phyloP scores from a whole-genome alignment of 148 eudicot genomes.

The Spergularia marina region DNA sequence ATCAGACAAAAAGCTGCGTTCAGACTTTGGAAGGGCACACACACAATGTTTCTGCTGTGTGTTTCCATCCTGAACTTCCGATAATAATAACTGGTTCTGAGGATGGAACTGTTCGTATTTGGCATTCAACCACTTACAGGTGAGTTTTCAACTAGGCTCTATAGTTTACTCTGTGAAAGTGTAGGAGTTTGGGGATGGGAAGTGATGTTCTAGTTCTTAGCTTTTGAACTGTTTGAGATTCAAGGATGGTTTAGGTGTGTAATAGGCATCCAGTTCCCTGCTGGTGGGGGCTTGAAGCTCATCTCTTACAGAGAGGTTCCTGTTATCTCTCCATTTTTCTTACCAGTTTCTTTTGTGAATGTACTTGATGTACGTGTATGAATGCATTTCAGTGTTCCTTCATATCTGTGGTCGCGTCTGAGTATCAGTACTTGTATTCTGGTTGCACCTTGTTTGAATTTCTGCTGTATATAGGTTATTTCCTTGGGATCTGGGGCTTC shows the following conservation, averaged over 20 bases:
- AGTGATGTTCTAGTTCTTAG: constrained; percentile 1
- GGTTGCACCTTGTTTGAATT: not conserved
- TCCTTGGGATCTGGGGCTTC: not conserved
- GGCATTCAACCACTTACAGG: constrained; percentile 93
- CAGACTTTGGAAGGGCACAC: constrained; percentile 92
- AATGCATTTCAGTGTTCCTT: not conserved
- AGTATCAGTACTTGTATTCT: not conserved
- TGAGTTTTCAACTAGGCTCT: constrained; percentile 13
- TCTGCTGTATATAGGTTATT: not conserved
- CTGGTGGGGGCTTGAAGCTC: not conserved
- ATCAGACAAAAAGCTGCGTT: constrained; percentile 86
- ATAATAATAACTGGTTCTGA: constrained; percentile 87
- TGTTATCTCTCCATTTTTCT: not conserved
- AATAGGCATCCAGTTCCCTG: not conserved
- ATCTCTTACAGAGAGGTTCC: not conserved
- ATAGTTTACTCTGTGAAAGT: not conserved
- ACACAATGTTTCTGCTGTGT: constrained; percentile 84
- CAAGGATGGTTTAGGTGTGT: not conserved
- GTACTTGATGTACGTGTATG: not conserved
- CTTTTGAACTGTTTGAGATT: constrained; percentile 3
- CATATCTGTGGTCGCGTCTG: not conserved
- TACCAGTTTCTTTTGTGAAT: not conserved
- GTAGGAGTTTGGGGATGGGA: constrained; percentile 3
- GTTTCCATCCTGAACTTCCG: constrained; percentile 91
- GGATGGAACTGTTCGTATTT: constrained; percentile 88